Percentiles rank a stretch among this genome's conserved stretches.
Evolutionary conservation across 768 basidiomycete genomes (phyloP).

Genomic region (Paxillus involutus): DNA sequence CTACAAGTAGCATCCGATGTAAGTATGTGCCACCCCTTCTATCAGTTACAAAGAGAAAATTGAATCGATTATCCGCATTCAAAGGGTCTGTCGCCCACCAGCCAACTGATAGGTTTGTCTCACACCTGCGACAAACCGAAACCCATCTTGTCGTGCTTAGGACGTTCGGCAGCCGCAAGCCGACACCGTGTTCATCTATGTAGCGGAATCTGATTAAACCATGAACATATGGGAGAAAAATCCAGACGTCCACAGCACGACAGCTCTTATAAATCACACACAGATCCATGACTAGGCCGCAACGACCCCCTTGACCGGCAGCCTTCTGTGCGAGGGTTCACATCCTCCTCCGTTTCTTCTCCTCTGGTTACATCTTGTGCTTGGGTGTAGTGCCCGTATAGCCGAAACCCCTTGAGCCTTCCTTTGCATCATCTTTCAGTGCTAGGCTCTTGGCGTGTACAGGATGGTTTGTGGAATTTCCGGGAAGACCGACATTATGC

Average conservation of each 20-base stretch:
- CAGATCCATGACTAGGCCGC: neutral
- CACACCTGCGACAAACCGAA: neutral
- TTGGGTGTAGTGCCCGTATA: neutral
- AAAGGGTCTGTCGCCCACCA: neutral
- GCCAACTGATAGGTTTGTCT: neutral
- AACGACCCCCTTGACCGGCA: neutral
- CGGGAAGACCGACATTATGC: conserved; percentile 1
- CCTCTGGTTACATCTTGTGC: neutral
- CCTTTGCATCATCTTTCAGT: neutral
- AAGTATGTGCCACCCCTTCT: neutral
- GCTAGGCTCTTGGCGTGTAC: neutral
- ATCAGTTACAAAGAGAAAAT: neutral
- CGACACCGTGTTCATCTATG: neutral
- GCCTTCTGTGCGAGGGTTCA: neutral
- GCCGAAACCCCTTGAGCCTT: neutral
- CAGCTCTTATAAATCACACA: neutral
- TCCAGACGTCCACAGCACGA: neutral
- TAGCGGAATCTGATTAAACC: conserved; percentile 16
- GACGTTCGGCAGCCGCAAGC: neutral
- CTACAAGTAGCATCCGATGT: no score
- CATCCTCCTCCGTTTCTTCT: neutral
- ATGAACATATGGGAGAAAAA: neutral
- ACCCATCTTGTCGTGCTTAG: neutral
- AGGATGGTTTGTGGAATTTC: neutral
- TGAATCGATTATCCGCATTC: neutral